Evolutionary conservation across 108 stramenopile genomes (phyloP), one percentile per base, ranked within the genome.

Genomic region (Nannochloropsis gaditana): DNA sequence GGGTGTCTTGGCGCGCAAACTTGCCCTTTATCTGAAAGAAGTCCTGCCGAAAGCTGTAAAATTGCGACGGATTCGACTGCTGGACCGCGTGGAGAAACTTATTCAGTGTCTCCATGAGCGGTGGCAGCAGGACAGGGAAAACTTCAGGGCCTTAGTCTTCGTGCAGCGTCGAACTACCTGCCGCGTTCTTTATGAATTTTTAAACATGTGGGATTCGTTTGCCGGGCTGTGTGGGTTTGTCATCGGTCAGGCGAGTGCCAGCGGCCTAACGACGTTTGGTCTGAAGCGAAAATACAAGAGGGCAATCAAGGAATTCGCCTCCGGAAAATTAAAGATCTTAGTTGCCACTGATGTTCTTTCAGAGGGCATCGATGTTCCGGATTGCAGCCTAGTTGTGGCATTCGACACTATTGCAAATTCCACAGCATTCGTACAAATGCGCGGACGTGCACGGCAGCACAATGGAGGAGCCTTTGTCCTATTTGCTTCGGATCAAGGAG

Each of bases 281-380:
- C 59, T 73, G 8, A 73, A 73, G 59, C 59, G 59, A 15, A 6
- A 73, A 15, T n/a, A 73, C 19, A 15, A n/a, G 59, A 15, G n/a
- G 59, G 19, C 59, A n/a, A 73, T 73, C 59, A 3, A 73, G 59
- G 59, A 73, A 15, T 73, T 73, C 59, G n/a, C 59, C 59, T 73
- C 59, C 5, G 59, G 59, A n/a, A 73, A 73, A n/a, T 6, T 73
- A 6, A 15, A 73, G 59, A n/a, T 73, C 59, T 73, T 73, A n/a
- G 59, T 73, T n/a, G 59, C 59, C 59, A 73, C 59, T 15, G 59
- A 73, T 0, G 59, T 73, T n/a, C 59, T 73, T 3, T 73, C 59
- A 73, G 59, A 73, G 59, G 59, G 59, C n/a, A 73, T 73, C 59
- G 59, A 73, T n/a, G 59, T 73, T n/a, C 59, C 59, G 59, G 59